A percentile compares a stretch with the other conserved stretches of the same genome.
These are phyloP conservation scores for Salix viminalis DNA, from an alignment of 345 rosid species.

Conservation along the genomic window DNA sequence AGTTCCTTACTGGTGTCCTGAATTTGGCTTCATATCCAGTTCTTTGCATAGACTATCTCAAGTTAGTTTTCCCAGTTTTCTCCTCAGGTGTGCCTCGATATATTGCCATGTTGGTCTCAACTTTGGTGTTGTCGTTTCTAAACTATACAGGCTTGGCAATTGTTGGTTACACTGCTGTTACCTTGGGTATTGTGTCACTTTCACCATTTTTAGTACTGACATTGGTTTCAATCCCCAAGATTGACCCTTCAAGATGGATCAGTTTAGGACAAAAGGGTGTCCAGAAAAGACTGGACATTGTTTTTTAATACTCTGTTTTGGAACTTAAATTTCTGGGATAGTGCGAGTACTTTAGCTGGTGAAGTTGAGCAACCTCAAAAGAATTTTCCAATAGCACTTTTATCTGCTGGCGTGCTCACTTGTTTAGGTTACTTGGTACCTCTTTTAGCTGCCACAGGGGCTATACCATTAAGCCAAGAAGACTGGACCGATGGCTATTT, in stretches of 20 bases:
- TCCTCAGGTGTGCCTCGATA: conserved; percentile 13
- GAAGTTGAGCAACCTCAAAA: conserved; percentile 27
- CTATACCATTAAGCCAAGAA: conserved; percentile 7
- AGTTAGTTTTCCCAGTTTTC: conserved; percentile 12
- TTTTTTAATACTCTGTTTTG: conserved; percentile 26
- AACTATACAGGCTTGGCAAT: conserved; percentile 21
- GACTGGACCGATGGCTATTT: conserved; percentile 23
- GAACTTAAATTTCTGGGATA: conserved; percentile 33
- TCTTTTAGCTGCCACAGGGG: conserved; percentile 21
- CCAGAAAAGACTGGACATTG: conserved; percentile 19
- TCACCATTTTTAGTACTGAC: conserved; percentile 18
- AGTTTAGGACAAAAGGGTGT: conserved; percentile 17
- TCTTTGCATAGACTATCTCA: conserved; percentile 24
- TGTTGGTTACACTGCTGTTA: conserved; percentile 23
- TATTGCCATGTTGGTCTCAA: conserved; percentile 4
- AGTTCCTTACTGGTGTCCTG: conserved; percentile 25
- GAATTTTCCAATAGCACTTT: conserved; percentile 22
- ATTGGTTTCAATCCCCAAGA: conserved; percentile 22
- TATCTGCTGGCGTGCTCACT: conserved; percentile 11
- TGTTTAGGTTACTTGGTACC: conserved; percentile 19
- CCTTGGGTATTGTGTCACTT: conserved; percentile 12
- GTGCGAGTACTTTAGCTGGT: conserved; percentile 25
- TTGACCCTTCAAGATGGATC: conserved; percentile 24
- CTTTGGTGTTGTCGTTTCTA: conserved; percentile 13
- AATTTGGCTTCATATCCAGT: conserved; percentile 23